Evolutionary conservation across 768 basidiomycete species (phyloP).

Genomic region (Naematelia encephala): DNA sequence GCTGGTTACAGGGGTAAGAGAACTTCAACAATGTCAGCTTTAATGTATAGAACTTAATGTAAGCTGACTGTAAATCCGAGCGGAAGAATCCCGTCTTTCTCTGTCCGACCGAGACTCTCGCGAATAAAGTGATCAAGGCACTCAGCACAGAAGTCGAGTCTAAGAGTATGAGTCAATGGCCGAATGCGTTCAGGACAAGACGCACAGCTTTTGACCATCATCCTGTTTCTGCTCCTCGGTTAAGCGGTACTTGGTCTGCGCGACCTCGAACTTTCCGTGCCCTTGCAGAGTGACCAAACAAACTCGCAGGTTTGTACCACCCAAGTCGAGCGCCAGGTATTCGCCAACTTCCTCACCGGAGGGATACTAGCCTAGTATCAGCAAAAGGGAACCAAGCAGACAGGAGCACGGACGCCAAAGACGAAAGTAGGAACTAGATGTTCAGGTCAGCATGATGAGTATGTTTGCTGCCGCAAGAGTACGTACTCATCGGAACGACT

Average conservation of each 20-base stretch:
- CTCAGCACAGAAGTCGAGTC: constrained; percentile 91
- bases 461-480: neutral
- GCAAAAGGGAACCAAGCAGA: neutral
- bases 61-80: constrained; percentile 88
- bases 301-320: constrained; percentile 94
- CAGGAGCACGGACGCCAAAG: constrained; percentile 55
- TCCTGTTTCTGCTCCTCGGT: constrained; percentile 97
- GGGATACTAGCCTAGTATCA: constrained; percentile 61
- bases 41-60: neutral
- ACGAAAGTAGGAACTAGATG: constrained; percentile 89
- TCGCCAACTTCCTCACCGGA: constrained; percentile 83
- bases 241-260: constrained; percentile 94
- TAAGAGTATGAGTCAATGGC: constrained; percentile 10
- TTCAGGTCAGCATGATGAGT: constrained; percentile 7
- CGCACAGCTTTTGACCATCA: constrained; percentile 81
- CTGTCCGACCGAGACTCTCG: constrained; percentile 57
- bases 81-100: constrained; percentile 60
- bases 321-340: constrained; percentile 70
- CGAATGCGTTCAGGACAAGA: neutral
- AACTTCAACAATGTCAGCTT: constrained; percentile 56
- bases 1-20: constrained; percentile 93
- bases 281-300: constrained; percentile 92
- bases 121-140: constrained; percentile 85
- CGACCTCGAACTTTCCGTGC: constrained; percentile 93
- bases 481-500: constrained; percentile 68